Evolutionary conservation across 192 early-diverging fungal species (phyloP), one percentile per base, ranked within the genome.

Genomic region (Anaeromyces robustus): DNA sequence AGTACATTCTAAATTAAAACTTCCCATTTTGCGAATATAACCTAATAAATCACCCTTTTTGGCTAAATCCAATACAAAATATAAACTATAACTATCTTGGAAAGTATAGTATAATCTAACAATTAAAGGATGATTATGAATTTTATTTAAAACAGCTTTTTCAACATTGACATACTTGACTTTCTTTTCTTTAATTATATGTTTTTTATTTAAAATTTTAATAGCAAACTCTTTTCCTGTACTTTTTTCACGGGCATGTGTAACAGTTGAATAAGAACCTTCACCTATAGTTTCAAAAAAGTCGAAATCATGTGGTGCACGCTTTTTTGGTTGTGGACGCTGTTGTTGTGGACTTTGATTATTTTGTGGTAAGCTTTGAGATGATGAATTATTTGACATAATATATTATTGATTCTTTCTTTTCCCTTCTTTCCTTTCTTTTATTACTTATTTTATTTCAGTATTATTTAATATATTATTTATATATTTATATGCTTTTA

Each of bases 91-190:
- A 86, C 43, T 88, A 87, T 98, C 96, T 86, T 98, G 96, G 82
- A 98, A 98, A 4, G 98, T 97, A 83, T 95, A 98, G 84, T 94
- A 96, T 16, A 99, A 88, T 77, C 92, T 92, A 34, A 99, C 94
- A 81, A 98, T 92, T 81, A 94, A 94, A 78, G 95, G 95, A 84
- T 99, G 97, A 37, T 32, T 30, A 80, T 92, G 88, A 80, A 97
- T 86, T 77, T 87, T 86, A 82, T 94, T 93, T 77, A 99, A 88
- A 9, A 95, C 94, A 79, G 96, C 93, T 81, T 95, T 93, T 84
- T 99, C 98, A 37, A 86, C 82, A 81, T 95, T 93, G 83, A 97
- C 96, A 83, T 97, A 98, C 85, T 96, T 96, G 79, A 92, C 92
- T 86, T 99, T 99, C 82, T 98, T 95, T 79, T 99, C 94, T 83